These are phyloP conservation scores for Aethionema arabicum DNA, from an alignment of 345 rosid genomes.

Conservation along the genomic window DNA sequence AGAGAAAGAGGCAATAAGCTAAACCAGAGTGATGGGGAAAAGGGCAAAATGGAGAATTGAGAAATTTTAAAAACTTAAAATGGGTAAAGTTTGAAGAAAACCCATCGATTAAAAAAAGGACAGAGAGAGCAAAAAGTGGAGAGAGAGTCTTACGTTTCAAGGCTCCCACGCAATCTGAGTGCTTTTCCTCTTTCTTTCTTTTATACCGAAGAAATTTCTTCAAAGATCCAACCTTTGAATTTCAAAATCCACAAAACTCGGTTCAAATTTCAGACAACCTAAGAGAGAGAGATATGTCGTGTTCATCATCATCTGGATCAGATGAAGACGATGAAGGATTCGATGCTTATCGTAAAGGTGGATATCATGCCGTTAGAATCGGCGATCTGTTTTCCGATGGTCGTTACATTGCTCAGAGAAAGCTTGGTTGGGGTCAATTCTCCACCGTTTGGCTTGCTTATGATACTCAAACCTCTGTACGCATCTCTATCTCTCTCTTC, in stretches of 20 bases:
- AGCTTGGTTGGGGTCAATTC: constrained; percentile 99
- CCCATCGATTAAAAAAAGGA: constrained; percentile 27
- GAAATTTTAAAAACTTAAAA: constrained; percentile 8
- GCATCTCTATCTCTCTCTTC: constrained; percentile 19
- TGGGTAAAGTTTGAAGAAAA: constrained; percentile 29
- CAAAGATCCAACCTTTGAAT: constrained; percentile 38
- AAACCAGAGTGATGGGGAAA: background rate
- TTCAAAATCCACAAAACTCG: constrained; percentile 16
- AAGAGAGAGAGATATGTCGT: constrained; percentile 49
- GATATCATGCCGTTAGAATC: constrained; percentile 93
- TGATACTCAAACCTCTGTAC: constrained; percentile 77
- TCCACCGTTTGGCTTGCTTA: constrained; percentile 99
- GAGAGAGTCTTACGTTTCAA: constrained; percentile 38
- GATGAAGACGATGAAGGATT: constrained; percentile 91
- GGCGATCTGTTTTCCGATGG: constrained; percentile 84
- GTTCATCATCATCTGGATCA: constrained; percentile 91
- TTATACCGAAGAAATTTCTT: background rate
- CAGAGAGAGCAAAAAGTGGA: constrained; percentile 41
- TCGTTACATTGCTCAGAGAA: constrained; percentile 89
- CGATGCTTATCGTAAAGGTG: constrained; percentile 93
- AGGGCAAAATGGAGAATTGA: constrained; percentile 35
- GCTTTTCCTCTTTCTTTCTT: constrained; percentile 31
- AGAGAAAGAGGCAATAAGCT: background rate
- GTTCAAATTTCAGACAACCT: constrained; percentile 25
- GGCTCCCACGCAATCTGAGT: constrained; percentile 33